Evolutionary conservation across 345 rosid genomes (phyloP).

Genomic region (Gossypium ekmanianum): DNA sequence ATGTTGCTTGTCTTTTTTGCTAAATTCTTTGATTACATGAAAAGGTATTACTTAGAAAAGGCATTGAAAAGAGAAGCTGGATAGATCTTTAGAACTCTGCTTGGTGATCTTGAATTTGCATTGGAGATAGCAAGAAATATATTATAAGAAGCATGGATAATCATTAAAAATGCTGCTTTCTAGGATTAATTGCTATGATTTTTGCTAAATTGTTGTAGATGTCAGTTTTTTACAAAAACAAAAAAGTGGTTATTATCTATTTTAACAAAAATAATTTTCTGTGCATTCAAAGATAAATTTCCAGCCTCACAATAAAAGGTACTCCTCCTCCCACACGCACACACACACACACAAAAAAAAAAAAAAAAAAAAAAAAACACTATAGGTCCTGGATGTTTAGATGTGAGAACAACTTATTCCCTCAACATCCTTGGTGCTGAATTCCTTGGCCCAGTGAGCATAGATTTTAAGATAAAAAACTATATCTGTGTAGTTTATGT

Average conservation of each 20-base stretch:
- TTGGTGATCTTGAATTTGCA: neutral
- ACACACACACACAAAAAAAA: too few relatives aligned
- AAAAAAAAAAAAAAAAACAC: neutral
- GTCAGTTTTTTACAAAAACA: neutral
- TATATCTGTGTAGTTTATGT: neutral
- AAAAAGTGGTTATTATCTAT: neutral
- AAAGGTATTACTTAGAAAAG: neutral
- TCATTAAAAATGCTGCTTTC: neutral
- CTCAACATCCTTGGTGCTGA: neutral
- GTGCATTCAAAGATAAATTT: neutral
- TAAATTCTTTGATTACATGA: too few relatives aligned
- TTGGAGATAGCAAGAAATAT: neutral
- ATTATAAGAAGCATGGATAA: neutral
- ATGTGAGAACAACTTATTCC: neutral
- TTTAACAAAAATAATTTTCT: neutral
- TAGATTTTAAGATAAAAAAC: slow-evolving; percentile 5
- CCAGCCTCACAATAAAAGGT: neutral
- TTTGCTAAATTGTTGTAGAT: neutral
- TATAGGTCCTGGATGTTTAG: neutral
- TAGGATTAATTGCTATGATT: neutral
- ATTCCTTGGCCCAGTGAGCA: neutral
- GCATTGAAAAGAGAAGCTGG: neutral
- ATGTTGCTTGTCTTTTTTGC: neutral
- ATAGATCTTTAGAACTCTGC: neutral
- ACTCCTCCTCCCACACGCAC: neutral